These are phyloP conservation scores for Musa beccarii DNA, from an alignment of 176 grass and related monocot species.

Conservation along the genomic window DNA sequence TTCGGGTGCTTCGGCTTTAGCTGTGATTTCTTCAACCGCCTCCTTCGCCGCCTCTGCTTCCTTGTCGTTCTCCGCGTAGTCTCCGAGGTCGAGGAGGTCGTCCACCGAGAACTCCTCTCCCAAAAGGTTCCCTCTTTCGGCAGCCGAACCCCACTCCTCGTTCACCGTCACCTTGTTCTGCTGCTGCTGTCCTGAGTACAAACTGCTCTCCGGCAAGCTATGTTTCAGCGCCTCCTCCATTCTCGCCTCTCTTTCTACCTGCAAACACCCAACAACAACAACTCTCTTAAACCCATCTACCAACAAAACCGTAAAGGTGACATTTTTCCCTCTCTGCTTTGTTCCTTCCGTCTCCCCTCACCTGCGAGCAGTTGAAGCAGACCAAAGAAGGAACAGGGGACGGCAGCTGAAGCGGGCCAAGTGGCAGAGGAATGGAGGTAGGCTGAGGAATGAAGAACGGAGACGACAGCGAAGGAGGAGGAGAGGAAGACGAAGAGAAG, in stretches of 20 bases:
- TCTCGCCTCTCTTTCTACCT: constrained; percentile 30
- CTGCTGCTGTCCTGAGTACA: constrained; percentile 6
- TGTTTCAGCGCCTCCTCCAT: constrained; percentile 47
- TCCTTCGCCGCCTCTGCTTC: constrained; percentile 19
- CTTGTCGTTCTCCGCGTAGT: constrained; percentile 40
- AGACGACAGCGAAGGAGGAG: constrained; percentile 30
- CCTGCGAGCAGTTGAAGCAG: constrained; percentile 1
- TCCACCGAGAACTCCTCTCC: constrained; percentile 69
- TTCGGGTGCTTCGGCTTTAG: neutral
- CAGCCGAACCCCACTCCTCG: constrained; percentile 21
- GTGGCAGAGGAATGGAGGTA: constrained; percentile 5
- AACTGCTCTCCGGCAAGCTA: neutral
- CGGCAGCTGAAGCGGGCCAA: neutral
- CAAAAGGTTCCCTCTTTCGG: constrained; percentile 23
- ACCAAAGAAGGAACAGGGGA: neutral
- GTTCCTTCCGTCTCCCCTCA: neutral
- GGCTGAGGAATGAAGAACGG: constrained; percentile 17
- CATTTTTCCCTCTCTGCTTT: neutral
- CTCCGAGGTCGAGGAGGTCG: constrained; percentile 81
- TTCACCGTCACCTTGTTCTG: constrained; percentile 11
- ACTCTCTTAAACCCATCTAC: constrained; percentile 26
- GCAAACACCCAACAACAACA: neutral
- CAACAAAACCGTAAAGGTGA: constrained; percentile 3
- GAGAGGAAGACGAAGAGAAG: constrained; percentile 22
- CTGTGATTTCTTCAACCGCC: constrained; percentile 4